phyloP scores from a whole-genome alignment of 2,329 filamentous ascomycete species.

The Penicillium frequentans region DNA sequence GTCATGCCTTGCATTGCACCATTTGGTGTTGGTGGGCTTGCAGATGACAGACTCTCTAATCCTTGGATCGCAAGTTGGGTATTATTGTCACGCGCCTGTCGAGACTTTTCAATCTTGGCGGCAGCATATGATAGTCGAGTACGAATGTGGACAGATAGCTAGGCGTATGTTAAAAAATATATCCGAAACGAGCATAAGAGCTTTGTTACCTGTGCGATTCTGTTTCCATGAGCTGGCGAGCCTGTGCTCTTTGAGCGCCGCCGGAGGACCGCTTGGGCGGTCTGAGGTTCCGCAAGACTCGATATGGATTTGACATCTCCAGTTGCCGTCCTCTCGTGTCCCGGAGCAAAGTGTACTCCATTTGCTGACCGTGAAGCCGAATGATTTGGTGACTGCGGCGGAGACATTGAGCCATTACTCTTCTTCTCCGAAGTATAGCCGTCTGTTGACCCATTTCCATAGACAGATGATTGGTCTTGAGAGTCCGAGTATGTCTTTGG shows the following conservation, averaged over 20 bases:
- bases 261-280: conserved; percentile 25
- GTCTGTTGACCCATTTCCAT: conserved; percentile 9
- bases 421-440: conserved; percentile 9
- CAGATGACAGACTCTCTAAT: conserved; percentile 11
- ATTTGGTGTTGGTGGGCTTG: conserved; percentile 64
- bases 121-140: conserved; percentile 89
- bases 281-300: conserved; percentile 12
- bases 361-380: conserved; percentile 2
- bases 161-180: conserved; percentile 25
- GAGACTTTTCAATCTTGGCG: conserved; percentile 87
- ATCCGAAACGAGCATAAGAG: neutral
- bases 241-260: conserved; percentile 73
- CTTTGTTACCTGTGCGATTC: conserved; percentile 74
- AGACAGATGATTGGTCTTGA: conserved; percentile 6
- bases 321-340: conserved; percentile 74
- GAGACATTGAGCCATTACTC: conserved; percentile 17
- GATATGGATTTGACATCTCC: conserved; percentile 64
- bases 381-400: conserved; percentile 6
- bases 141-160: conserved; percentile 77
- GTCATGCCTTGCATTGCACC: conserved; percentile 47
- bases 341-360: conserved; percentile 23
- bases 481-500: conserved; percentile 7
- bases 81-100: conserved; percentile 66
- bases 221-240: conserved; percentile 64
- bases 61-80: conserved; percentile 14